Conservation (phyloP, 1,139 yeast species). For the Suhomyces yuchorum region DNA sequence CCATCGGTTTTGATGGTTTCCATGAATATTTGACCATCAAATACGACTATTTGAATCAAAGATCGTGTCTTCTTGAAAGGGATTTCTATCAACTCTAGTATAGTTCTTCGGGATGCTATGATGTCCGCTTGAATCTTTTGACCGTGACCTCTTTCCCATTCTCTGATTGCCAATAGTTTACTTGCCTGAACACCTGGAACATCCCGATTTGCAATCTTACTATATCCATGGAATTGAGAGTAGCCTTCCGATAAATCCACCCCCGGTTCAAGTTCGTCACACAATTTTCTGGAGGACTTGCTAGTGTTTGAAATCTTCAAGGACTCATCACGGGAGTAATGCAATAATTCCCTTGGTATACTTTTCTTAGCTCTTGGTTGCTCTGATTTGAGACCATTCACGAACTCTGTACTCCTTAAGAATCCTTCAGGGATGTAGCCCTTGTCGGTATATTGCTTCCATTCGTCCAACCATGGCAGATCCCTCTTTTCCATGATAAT, state of each 20-base stretch:
- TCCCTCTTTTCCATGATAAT: too few relatives aligned
- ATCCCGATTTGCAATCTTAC: constrained; percentile 1
- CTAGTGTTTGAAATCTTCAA: background rate
- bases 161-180: constrained; percentile 7
- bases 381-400: background rate
- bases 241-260: constrained; percentile 5
- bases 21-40: constrained; percentile 8
- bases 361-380: background rate
- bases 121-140: constrained; percentile 1
- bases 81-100: background rate
- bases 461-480: background rate
- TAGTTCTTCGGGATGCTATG: constrained; percentile 7
- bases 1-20: background rate
- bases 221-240: background rate
- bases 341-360: constrained; percentile 1
- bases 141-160: too few relatives aligned
- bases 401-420: background rate
- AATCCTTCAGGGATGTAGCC: background rate
- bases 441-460: background rate
- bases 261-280: background rate
- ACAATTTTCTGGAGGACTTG: background rate
- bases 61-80: background rate
- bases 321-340: constrained; percentile 7
- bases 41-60: background rate
- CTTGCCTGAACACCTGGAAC: constrained; percentile 1